phyloP scores from a whole-genome alignment of 768 basidiomycete species.

The Hygrocybe coccinea region DNA sequence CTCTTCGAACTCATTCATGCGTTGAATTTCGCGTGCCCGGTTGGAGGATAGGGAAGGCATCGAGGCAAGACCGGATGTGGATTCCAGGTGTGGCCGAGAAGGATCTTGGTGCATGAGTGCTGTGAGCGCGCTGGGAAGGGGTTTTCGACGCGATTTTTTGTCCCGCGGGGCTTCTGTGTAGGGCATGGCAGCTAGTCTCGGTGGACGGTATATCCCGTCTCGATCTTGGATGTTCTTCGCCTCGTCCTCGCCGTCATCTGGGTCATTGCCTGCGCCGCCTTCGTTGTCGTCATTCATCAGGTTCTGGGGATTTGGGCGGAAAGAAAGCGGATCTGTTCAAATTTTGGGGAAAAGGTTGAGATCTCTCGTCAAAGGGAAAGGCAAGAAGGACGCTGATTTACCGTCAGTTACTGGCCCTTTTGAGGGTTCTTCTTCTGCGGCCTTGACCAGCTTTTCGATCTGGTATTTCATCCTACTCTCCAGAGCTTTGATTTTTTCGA shows the following conservation, averaged over 20 bases:
- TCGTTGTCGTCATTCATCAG: slow-evolving; percentile 46
- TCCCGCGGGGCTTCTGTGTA: slow-evolving; percentile 55
- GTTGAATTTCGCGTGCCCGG: slow-evolving; percentile 74
- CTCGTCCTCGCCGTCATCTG: slow-evolving; percentile 29
- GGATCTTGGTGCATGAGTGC: slow-evolving; percentile 59
- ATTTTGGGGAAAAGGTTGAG: too few species aligned
- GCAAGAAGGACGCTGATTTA: neutral
- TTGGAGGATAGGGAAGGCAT: slow-evolving; percentile 49
- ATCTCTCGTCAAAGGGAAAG: neutral
- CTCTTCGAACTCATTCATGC: slow-evolving; percentile 87
- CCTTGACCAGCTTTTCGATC: slow-evolving; percentile 85
- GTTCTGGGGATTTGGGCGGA: slow-evolving; percentile 83
- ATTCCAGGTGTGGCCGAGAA: slow-evolving; percentile 63
- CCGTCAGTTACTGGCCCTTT: neutral
- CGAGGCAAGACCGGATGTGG: slow-evolving; percentile 66
- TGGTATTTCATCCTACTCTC: slow-evolving; percentile 91
- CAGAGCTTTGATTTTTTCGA: slow-evolving; percentile 84
- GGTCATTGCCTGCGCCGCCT: slow-evolving; percentile 11
- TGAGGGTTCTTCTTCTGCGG: slow-evolving; percentile 51
- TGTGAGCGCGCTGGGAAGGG: slow-evolving; percentile 62
- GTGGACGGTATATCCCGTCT: slow-evolving; percentile 74
- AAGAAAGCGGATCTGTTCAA: slow-evolving; percentile 79
- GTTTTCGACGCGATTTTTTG: slow-evolving; percentile 46
- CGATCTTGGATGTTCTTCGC: slow-evolving; percentile 18
- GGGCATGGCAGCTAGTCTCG: slow-evolving; percentile 83